These are phyloP conservation scores for Diplodia seriata DNA, from an alignment of 2,329 filamentous ascomycete species.

Conservation along the genomic window DNA sequence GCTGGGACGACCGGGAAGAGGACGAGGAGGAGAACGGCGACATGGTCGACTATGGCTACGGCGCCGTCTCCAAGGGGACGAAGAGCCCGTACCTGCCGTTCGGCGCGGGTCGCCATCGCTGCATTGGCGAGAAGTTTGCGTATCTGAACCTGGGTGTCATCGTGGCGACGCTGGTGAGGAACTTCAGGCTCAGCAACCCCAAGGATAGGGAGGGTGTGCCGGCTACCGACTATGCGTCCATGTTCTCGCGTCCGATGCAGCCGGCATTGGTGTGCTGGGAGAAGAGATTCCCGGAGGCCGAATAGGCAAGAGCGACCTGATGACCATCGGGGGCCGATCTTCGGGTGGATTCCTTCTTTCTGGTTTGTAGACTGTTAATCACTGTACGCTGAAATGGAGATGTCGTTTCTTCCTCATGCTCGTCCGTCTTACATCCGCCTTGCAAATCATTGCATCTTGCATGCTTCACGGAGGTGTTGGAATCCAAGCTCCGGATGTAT, in stretches of 20 bases:
- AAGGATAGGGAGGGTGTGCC: conserved; percentile 70
- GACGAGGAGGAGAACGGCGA: conserved; percentile 63
- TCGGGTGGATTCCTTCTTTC: not conserved
- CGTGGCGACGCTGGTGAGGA: conserved; percentile 71
- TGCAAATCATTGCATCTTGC: no score
- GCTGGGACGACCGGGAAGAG: conserved; percentile 74
- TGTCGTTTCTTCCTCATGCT: not conserved
- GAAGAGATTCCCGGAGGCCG: not conserved
- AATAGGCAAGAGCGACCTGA: not conserved
- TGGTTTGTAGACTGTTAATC: not conserved
- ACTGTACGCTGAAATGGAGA: not conserved
- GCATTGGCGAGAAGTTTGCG: conserved; percentile 92
- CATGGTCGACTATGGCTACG: conserved; percentile 87
- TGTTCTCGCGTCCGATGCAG: conserved; percentile 16
- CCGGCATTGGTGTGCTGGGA: conserved; percentile 21
- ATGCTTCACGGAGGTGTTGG: no score
- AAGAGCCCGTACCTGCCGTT: conserved; percentile 88
- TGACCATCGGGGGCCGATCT: no score
- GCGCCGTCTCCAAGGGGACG: conserved; percentile 83
- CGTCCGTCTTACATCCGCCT: not conserved
- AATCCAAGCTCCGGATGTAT: no score
- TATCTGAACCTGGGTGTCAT: conserved; percentile 87
- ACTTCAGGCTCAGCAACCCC: conserved; percentile 76
- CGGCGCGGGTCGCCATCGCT: conserved; percentile 84
- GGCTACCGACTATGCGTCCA: conserved; percentile 64